phyloP scores from a whole-genome alignment of 176 grass and related monocot genomes.

The Ensete ventricosum region DNA sequence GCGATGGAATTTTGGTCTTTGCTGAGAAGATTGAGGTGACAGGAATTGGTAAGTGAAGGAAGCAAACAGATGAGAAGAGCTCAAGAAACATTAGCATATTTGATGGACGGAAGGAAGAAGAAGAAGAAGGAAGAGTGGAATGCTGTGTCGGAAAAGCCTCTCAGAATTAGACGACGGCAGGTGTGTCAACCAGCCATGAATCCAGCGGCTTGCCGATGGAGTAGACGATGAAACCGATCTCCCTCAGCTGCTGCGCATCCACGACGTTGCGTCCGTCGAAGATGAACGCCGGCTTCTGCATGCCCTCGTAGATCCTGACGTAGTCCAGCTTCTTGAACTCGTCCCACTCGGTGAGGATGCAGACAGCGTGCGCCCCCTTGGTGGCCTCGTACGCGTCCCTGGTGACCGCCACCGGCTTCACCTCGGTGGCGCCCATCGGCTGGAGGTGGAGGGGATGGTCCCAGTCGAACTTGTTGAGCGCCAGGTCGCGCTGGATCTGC shows the following conservation, averaged over 20 bases:
- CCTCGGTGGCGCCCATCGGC: conserved; percentile 4
- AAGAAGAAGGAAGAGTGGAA: too few relatives aligned
- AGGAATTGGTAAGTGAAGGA: too few relatives aligned
- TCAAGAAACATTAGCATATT: too few relatives aligned
- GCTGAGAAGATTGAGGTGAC: too few relatives aligned
- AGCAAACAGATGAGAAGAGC: too few relatives aligned
- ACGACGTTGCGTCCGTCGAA: conserved; percentile 16
- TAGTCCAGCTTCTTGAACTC: conserved; percentile 18
- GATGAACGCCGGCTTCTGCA: conserved; percentile 21
- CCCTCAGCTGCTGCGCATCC: conserved; percentile 4
- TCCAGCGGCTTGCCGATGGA: conserved; percentile 19
- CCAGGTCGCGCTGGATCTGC: conserved; percentile 20
- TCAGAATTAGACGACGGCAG: not conserved
- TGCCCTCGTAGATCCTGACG: conserved; percentile 7
- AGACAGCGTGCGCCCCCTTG: conserved; percentile 5
- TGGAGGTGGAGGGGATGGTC: conserved; percentile 13
- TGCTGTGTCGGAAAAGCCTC: not conserved
- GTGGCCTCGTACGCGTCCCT: too few relatives aligned
- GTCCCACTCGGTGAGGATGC: conserved; percentile 23
- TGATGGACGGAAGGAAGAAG: too few relatives aligned
- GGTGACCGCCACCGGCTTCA: conserved; percentile 12
- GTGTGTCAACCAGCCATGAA: not conserved
- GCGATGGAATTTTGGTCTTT: too few relatives aligned
- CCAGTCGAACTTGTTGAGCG: conserved; percentile 19
- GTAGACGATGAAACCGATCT: conserved; percentile 20